Base-by-base conservation (phyloP, 352 stramenopile genomes). In the Pythium phragmitis region DNA sequence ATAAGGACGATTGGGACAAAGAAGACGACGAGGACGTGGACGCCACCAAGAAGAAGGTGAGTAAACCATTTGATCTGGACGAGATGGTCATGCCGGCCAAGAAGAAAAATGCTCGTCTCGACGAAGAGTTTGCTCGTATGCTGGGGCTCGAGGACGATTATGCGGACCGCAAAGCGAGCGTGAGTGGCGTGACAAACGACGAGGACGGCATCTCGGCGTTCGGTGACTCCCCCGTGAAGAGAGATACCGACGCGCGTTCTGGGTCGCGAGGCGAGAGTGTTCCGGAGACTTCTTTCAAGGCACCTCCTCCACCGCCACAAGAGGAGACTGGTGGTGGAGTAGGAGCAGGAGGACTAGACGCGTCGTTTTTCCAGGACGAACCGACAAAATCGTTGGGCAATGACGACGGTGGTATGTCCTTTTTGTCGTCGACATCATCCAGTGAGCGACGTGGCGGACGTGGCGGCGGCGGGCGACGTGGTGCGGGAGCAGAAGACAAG, bases 91-190 rank as follows among this genome's bases (percentile, higher is more conserved):
- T 50, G 19, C 47, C 55, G 16, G 21, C 57, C 8, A 69, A 65
- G 48, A 69, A 65, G 39, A 80, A 76, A 47, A 87, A 80, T 23
- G 65, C 61, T 9, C 63, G 46, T 12, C 68, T 91, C 7, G 76
- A 89, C 48, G 76, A 76, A 50, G 82, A 91, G 54, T 91, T 91
- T 54, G 72, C 76, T 7, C 77, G 85, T 33, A 89, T 91, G 78
- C 55, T 91, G 3, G 78, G 78, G 0, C 63, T 89, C 0, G 78
- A 85, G n/a, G 69, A 82, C 42, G 61, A 83, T 5, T 63, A 71
- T 28, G 56, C 36, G 2, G 56, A 49, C 45, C 19, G 21, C 16
- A 41, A 36, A 30, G 60, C 19, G 30, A 48, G 34, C n/a, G 9
- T 45, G 45, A 55, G 51, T 39, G 33, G 9, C 14, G 49, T 53